phyloP scores from a whole-genome alignment of 2,329 filamentous ascomycete species.

The Diaporthe sp. region DNA sequence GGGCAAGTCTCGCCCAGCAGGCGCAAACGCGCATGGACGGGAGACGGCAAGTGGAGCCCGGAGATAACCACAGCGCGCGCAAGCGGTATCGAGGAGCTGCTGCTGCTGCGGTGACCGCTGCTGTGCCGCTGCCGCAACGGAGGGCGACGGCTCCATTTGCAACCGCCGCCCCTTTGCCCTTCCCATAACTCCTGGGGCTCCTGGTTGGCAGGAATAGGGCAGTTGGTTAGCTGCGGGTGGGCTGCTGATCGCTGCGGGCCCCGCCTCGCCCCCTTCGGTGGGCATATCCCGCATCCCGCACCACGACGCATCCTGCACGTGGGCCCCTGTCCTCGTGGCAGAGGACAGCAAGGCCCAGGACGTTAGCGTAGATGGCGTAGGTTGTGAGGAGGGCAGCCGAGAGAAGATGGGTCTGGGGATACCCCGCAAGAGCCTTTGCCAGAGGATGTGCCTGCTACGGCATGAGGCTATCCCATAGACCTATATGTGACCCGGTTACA shows the following conservation, averaged over 20 bases:
- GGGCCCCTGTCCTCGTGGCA: conserved; percentile 5
- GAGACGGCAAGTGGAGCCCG: conserved; percentile 10
- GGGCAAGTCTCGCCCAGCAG: not conserved
- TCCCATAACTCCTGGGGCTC: not conserved
- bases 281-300: conserved; percentile 19
- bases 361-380: conserved; percentile 5
- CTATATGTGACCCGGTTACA: not conserved
- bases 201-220: not conserved
- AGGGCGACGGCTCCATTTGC: conserved; percentile 14
- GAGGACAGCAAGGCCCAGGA: not conserved
- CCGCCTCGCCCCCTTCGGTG: not conserved
- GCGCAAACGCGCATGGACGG: conserved; percentile 21
- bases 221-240: conserved; percentile 8
- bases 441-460: not conserved
- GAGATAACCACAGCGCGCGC: conserved; percentile 12
- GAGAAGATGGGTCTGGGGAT: conserved; percentile 4
- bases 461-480: not conserved
- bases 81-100: not conserved
- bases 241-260: conserved; percentile 9
- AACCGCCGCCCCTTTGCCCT: conserved; percentile 8
- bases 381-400: not conserved
- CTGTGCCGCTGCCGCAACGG: conserved; percentile 9
- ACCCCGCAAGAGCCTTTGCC: conserved; percentile 4
- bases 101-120: conserved; percentile 11
- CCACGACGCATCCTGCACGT: not conserved